Base-by-base conservation (phyloP, 805 yeast species). In the Blastobotrys terrestris region DNA sequence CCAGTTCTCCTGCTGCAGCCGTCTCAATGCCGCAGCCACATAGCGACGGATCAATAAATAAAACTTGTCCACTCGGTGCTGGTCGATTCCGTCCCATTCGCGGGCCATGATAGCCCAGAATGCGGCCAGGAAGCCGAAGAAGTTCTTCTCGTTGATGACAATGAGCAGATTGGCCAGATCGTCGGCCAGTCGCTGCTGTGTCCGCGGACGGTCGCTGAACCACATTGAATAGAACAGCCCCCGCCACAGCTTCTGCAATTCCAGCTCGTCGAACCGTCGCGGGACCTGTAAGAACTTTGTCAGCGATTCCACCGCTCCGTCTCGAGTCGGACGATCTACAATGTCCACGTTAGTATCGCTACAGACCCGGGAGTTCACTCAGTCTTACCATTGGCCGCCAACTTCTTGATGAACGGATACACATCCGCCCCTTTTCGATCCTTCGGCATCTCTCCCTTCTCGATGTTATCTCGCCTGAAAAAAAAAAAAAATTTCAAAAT, bases 211-310 rank as follows among this genome's bases (percentile, higher is more conserved):
- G 68, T 94, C 99, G 65, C 95, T 80, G 72, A 85, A 89, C 98
- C 99, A 94, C 96, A 94, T 88, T 8, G 96, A 80, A 65, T 77
- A 94, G 69, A 85, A 94, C 42, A 94, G 75, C n/a, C 98, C 99
- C 70, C 87, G 90, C 97, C 99, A 94, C 55, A 94, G 72, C 66
- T 92, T 91, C 59, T 86, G 86, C 57, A 81, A 74, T 50, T 89
- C 94, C 41, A 78, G 63, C 46, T 65, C 72, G 42, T 66, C 71
- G 39, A 75, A 58, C 31, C 67, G 70, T 42, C 63, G 69, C 31
- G 74, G 66, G 22, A 76, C 70, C 1, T 77, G 65, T 46, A 89
- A 69, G 63, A 78, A 85, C 58, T 77, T 77, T 59, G 76, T 76
- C 60, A 89, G 72, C 0, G 87, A 75, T 45, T 79, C 80, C 31